A percentile compares a stretch with the other conserved stretches of the same genome.
phyloP scores from a whole-genome alignment of 2,329 filamentous ascomycete genomes.

The Diaporthe vexans region DNA sequence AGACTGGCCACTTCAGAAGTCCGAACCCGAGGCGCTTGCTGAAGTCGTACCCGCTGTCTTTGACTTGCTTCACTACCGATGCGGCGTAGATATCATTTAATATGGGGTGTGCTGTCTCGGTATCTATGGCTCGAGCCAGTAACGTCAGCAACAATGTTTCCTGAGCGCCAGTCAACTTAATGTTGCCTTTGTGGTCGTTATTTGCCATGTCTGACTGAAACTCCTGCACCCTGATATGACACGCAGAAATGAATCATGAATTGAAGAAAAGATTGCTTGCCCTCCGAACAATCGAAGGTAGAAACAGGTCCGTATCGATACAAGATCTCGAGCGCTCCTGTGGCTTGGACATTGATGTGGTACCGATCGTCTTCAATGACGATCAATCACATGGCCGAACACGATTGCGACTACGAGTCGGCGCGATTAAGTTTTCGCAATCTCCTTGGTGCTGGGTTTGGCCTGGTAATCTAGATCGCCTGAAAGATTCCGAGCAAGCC shows the following conservation, averaged over 20 bases:
- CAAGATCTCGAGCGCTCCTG: background rate
- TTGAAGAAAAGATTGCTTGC: no score
- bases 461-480: background rate
- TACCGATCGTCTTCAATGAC: background rate
- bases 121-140: background rate
- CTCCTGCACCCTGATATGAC: no score
- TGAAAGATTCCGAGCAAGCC: background rate
- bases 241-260: no score
- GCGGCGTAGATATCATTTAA: constrained; percentile 8
- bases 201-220: background rate
- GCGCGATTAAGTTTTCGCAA: background rate
- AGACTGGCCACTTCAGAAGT: background rate
- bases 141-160: constrained; percentile 7
- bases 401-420: background rate
- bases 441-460: background rate
- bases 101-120: constrained; percentile 1
- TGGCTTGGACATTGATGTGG: background rate
- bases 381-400: background rate
- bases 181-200: background rate
- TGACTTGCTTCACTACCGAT: constrained; percentile 4
- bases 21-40: background rate
- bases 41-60: background rate
- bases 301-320: background rate
- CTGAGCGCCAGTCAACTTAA: background rate
- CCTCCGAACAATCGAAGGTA: fast-evolving